Evolutionary conservation across 2,329 filamentous ascomycete species (phyloP), one percentile per base, ranked within the genome.

Genomic region (Dendryphion nanum): DNA sequence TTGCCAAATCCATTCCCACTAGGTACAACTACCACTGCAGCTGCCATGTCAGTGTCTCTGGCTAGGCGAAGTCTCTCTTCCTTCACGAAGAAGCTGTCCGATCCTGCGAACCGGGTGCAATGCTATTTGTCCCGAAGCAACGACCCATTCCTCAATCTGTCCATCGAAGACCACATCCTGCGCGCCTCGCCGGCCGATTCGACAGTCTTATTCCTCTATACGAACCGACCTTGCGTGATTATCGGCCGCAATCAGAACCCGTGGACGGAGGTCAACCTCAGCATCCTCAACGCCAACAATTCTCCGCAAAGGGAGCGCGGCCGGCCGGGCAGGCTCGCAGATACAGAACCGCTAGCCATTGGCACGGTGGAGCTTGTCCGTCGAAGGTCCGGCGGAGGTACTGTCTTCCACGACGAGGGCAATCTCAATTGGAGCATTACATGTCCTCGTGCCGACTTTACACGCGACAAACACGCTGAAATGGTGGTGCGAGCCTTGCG

Each of bases 171-270:
- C 63, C 84, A 87, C 64, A 82, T 98, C 19, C 79, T 97, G 6
- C 81, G 87, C 54, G 81, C 81, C 38, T 83, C 85, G 0, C 78
- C 83, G 2, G 73, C 81, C 5, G 78, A 85, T 43, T 89, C 89
- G 10, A 84, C 79, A 12, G 68, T 97, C 35, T 78, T 97, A 2
- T 86, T 97, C 40, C 78, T 96, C 35, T 98, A 97, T 70, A 79
- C 82, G 55, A 97, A 98, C 68, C 69, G 80, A 24, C 89, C 91
- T 1, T 89, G 87, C 62, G 78, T 98, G 42, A 83, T 98, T 60
- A 84, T 98, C 51, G 93, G 93, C 30, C 83, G 93, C 43, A 98
- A 98, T 64, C 93, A 98, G 71, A 98, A 98, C 64, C 93, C 93
- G 37, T 98, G 91, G 93, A 76, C 88, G 6, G 93, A 98, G 70